Evolutionary conservation across 495 filamentous ascomycete species (phyloP), one percentile per base, ranked within the genome.

Genomic region (Lasiosphaeris hirsuta): DNA sequence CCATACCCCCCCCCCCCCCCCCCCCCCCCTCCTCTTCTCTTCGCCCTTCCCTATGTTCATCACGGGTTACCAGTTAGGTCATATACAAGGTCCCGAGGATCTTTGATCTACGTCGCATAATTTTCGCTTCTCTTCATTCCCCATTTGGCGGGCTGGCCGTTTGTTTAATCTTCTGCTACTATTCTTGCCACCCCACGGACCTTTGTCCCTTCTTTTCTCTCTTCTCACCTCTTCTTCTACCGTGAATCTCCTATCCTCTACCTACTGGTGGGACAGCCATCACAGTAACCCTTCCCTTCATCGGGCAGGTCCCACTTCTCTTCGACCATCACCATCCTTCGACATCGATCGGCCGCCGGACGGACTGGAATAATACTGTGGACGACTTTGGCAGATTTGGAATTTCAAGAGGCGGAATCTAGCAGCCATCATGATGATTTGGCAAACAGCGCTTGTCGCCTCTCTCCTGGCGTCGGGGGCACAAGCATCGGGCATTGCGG

Each of bases 271-370:
- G 52, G 58, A 40, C 46, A 57, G 34, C 54, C 53, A 58, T 38
- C 51, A 57, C 15, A 52, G 34, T 33, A 42, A 33, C 54, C 63
- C 55, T 65, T 61, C 58, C 62, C 60, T 64, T 64, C 47, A 48
- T 46, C 51, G 67, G 67, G 67, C 67, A 42, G 67, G 67, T 53
- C 67, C 67, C 67, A 37, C 56, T 60, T 62, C 57, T 60, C 54
- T 63, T 67, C 59, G 15, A 54, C 38, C 48, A 30, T 30, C 23
- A 51, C 49, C 15, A 54, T 59, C 60, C 49, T 58, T 57, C 41
- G 33, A 39, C 51, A 54, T 57, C 43, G 30, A 56, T 49, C 41
- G n/a, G 47, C 59, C 67, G 62, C 63, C 52, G 60, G 58, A 57
- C 56, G 47, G 63, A 61, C 35, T 35, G 30, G 45, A 11, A 49